These are phyloP conservation scores for Chlamydomonas applanata DNA, from an alignment of 139 green algal species.

Conservation along the genomic window DNA sequence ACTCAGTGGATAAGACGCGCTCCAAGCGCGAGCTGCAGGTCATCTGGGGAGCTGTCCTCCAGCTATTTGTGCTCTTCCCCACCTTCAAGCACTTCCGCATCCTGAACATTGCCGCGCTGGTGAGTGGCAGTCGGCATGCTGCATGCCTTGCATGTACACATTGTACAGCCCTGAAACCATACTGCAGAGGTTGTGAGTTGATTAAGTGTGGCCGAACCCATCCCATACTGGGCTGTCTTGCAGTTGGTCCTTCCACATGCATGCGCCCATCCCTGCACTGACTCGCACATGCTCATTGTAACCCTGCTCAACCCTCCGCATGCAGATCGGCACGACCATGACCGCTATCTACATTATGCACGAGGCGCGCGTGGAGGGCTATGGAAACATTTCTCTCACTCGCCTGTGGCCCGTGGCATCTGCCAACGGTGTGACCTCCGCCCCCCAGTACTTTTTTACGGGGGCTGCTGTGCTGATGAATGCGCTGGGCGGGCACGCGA, in stretches of 20 bases:
- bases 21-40: constrained; percentile 24
- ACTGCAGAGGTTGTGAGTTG: too few relatives aligned
- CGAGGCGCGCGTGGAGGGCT: background rate
- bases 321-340: constrained; percentile 17
- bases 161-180: too few relatives aligned
- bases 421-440: background rate
- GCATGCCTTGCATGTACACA: too few relatives aligned
- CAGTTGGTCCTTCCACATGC: too few relatives aligned
- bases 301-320: too few relatives aligned
- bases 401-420: background rate
- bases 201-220: too few relatives aligned
- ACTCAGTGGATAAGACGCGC: constrained; percentile 20
- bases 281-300: too few relatives aligned
- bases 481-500: constrained; percentile 21
- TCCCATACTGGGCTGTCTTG: too few relatives aligned
- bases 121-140: constrained; percentile 1
- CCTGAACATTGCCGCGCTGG: constrained; percentile 28
- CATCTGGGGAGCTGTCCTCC: constrained; percentile 31
- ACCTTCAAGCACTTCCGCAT: constrained; percentile 34
- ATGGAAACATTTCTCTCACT: background rate
- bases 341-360: constrained; percentile 15
- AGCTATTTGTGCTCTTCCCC: constrained; percentile 28
- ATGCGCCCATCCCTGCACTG: too few relatives aligned
- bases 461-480: constrained; percentile 24
- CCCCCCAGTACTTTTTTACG: constrained; percentile 24